phyloP scores from a whole-genome alignment of 768 basidiomycete species.

The Rhizopogon vinicolor region DNA sequence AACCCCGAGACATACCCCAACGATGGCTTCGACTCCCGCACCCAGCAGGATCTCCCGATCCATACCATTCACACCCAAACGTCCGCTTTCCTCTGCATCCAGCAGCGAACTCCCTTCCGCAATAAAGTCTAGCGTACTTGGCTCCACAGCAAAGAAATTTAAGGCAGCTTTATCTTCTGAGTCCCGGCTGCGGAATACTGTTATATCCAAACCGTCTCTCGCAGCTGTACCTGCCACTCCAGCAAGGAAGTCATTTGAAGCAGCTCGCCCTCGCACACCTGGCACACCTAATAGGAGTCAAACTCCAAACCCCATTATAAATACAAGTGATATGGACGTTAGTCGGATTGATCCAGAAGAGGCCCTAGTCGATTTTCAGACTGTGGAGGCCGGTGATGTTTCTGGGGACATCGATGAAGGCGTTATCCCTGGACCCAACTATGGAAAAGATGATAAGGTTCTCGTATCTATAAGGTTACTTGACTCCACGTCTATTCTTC shows the following conservation, averaged over 20 bases:
- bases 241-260: slow-evolving; percentile 34
- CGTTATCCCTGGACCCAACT: slow-evolving; percentile 38
- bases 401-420: slow-evolving; percentile 66
- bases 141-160: slow-evolving; percentile 55
- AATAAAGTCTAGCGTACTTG: slow-evolving; percentile 32
- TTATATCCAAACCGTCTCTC: slow-evolving; percentile 28
- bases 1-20: slow-evolving; percentile 4
- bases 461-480: slow-evolving; percentile 75
- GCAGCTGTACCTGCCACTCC: slow-evolving; percentile 52
- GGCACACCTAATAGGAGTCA: slow-evolving; percentile 44
- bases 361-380: slow-evolving; percentile 71
- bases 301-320: slow-evolving; percentile 41
- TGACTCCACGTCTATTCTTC: slow-evolving; percentile 2
- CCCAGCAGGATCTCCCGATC: slow-evolving; percentile 35
- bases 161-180: slow-evolving; percentile 56
- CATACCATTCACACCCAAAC: slow-evolving; percentile 52
- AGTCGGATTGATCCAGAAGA: slow-evolving; percentile 73
- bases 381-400: slow-evolving; percentile 62
- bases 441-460: slow-evolving; percentile 80
- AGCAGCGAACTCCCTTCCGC: slow-evolving; percentile 31
- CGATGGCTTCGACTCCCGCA: slow-evolving; percentile 18
- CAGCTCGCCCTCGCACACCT: slow-evolving; percentile 48
- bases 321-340: slow-evolving; percentile 69
- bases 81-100: slow-evolving; percentile 37
- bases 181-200: slow-evolving; percentile 24